These are phyloP conservation scores for Noccaea caerulescens DNA, from an alignment of 345 rosid genomes.

Conservation along the genomic window DNA sequence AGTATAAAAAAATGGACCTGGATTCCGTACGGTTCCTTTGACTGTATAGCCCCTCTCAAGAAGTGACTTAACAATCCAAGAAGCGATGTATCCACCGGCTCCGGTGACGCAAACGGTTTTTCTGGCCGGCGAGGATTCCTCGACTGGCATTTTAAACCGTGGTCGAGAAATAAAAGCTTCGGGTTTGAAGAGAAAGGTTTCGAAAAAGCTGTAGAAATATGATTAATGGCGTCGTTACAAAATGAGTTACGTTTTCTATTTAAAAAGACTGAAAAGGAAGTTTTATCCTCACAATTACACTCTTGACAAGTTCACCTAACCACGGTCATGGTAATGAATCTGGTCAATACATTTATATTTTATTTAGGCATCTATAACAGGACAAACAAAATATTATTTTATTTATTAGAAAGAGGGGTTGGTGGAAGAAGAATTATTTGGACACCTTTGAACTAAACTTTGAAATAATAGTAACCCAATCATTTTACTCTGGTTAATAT, in stretches of 20 bases:
- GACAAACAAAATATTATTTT: not conserved
- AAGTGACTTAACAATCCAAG: constrained; percentile 90
- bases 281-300: not conserved
- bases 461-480: constrained; percentile 1
- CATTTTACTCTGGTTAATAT: constrained; percentile 7
- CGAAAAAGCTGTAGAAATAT: not conserved
- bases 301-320: constrained; percentile 42
- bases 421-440: constrained; percentile 31
- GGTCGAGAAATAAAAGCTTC: not conserved
- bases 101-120: constrained; percentile 90
- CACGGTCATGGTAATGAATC: constrained; percentile 14
- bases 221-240: constrained; percentile 3
- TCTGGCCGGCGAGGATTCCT: constrained; percentile 48
- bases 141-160: constrained; percentile 51
- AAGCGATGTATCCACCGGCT: constrained; percentile 95
- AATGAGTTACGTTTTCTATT: constrained; percentile 7
- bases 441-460: constrained; percentile 5
- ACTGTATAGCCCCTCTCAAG: constrained; percentile 80
- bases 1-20: constrained; percentile 50
- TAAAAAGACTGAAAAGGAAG: constrained; percentile 19
- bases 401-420: constrained; percentile 18
- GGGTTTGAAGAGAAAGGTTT: not conserved
- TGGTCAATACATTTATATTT: constrained; percentile 12
- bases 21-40: constrained; percentile 86
- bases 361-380: not conserved